Conservation (phyloP, 495 filamentous ascomycete species). For the Letharia columbiana region DNA sequence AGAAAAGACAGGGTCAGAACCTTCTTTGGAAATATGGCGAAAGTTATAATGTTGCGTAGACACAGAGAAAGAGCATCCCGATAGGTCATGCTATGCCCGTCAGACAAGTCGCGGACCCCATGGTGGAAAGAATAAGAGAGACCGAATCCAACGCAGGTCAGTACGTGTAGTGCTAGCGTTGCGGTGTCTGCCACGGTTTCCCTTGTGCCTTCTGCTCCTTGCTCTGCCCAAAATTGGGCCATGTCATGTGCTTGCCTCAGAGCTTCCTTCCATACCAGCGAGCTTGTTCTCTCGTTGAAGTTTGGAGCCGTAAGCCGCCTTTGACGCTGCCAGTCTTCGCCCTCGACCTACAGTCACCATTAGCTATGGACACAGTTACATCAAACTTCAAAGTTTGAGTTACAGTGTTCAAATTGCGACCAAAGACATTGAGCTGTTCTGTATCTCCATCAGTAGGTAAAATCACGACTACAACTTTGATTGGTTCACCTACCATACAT, state of each 20-base stretch:
- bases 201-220: constrained; percentile 24
- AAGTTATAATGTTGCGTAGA: constrained; percentile 27
- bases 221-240: constrained; percentile 21
- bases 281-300: constrained; percentile 35
- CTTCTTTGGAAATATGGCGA: constrained; percentile 28
- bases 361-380: not conserved
- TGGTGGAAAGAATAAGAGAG: constrained; percentile 29
- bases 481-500: constrained; percentile 27
- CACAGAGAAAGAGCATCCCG: constrained; percentile 31
- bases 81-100: constrained; percentile 29
- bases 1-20: constrained; percentile 28
- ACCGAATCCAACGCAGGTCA: constrained; percentile 34
- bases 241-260: constrained; percentile 30
- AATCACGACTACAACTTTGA: not conserved
- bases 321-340: constrained; percentile 34
- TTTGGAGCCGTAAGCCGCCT: constrained; percentile 34
- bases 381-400: not conserved
- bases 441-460: not conserved
- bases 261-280: constrained; percentile 34
- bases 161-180: constrained; percentile 36
- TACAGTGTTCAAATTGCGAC: constrained; percentile 32
- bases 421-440: constrained; percentile 33
- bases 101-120: constrained; percentile 16
- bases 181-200: constrained; percentile 21
- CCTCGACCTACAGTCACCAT: constrained; percentile 21